Evolutionary conservation across 148 eudicot species (phyloP), one percentile per base, ranked within the genome.

Genomic region (Nepenthes mirabilis): DNA sequence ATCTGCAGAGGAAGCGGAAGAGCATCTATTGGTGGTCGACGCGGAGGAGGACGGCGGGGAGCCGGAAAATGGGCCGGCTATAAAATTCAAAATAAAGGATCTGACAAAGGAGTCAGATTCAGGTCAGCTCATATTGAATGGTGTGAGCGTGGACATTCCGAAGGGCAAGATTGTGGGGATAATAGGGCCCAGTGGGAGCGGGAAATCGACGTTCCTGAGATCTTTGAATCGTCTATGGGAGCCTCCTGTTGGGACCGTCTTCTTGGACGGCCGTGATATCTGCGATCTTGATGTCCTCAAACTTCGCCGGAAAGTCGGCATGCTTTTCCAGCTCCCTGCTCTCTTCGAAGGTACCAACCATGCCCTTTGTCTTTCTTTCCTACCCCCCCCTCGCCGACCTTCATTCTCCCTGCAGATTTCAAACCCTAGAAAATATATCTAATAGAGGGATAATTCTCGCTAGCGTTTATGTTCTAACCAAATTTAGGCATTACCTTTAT

Each of bases 291-390:
- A 55, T 55, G 36, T 34, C 33, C 36, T 55, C 6, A 9, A 33
- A 1, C 58, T 55, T 33, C 36, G 58, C 11, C 58, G 58, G 1
- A 55, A 55, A 34, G 58, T 55, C 58, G 58, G 58, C 36, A 55
- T 55, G 58, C 58, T 55, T 2, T 55, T 55, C 37, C 58, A 55
- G 36, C 58, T 55, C 36, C 58, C 58, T 5, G 58, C 58, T 55
- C 58, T 55, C 37, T 55, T 55, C 37, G 36, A 33, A 55, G 58
- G 58, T 55, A 50, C 4, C 23, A 50, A 54, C 23, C 23, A 23
- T 23, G 23, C 23, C 23, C 23, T 23, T 23, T 23, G 23, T 23
- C 23, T 23, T 23, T 23, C 23, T 23, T 55, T 34, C 37, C 11
- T 7, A 1, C 36, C 33, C 12, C n/a, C 35, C 14, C 23, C 32